A percentile compares a stretch with the other conserved stretches of the same genome.
phyloP scores from a whole-genome alignment of 257 asterid species.

The Fraxinus quadrangulata region DNA sequence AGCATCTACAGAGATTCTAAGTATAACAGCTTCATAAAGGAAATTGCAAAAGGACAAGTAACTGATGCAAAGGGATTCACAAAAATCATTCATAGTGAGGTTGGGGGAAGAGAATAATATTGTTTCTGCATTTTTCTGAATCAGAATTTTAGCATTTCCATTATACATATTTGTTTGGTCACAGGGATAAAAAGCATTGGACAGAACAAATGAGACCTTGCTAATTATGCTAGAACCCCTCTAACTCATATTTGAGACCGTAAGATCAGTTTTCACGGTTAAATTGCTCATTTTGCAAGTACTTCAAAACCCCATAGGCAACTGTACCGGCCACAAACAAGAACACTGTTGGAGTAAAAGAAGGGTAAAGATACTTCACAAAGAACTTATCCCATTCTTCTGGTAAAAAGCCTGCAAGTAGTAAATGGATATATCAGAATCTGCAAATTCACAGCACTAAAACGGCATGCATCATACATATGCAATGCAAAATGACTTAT shows the following conservation, averaged over 20 bases:
- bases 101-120: background rate
- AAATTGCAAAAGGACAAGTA: background rate
- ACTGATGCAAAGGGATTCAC: background rate
- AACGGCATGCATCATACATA: background rate
- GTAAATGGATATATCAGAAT: background rate
- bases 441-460: background rate
- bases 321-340: conserved; percentile 88
- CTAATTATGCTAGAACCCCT: conserved; percentile 1
- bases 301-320: conserved; percentile 74
- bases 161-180: background rate
- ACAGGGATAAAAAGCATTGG: background rate
- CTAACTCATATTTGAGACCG: conserved; percentile 15
- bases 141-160: background rate
- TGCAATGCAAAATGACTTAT: background rate
- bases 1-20: background rate
- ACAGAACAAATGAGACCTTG: conserved; percentile 8
- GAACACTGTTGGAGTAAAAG: conserved; percentile 91
- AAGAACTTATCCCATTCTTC: conserved; percentile 78
- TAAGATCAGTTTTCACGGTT: conserved; percentile 41
- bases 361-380: conserved; percentile 86
- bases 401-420: conserved; percentile 80
- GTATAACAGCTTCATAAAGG: background rate
- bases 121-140: background rate
- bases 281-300: conserved; percentile 66
- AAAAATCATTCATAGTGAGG: background rate